Evolutionary conservation across 805 yeast genomes (phyloP).

Genomic region (Saccharomyces eubayanus): DNA sequence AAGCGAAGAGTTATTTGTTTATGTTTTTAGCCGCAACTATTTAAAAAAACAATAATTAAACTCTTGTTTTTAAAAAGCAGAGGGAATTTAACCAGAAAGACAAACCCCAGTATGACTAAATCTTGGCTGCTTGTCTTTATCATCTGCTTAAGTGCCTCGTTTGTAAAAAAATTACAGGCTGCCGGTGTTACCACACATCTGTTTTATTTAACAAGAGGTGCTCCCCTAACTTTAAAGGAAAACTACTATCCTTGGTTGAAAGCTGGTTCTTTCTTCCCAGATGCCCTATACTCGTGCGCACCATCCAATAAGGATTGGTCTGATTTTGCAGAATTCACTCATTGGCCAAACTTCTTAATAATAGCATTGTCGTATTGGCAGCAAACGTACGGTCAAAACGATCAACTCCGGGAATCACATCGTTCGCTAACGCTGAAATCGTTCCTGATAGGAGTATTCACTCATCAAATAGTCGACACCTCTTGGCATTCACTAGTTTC

Average conservation of each 20-base stretch:
- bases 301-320: constrained; percentile 36
- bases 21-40: background rate
- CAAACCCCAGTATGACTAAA: background rate
- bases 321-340: constrained; percentile 47
- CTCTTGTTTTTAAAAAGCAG: background rate
- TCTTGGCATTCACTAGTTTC: constrained; percentile 59
- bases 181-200: constrained; percentile 23
- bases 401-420: constrained; percentile 4
- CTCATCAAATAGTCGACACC: constrained; percentile 58
- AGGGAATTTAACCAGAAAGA: background rate
- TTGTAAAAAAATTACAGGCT: constrained; percentile 2
- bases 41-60: background rate
- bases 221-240: constrained; percentile 29
- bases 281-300: constrained; percentile 55
- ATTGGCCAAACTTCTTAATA: constrained; percentile 61
- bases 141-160: background rate
- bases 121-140: background rate
- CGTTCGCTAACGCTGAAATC: constrained; percentile 37
- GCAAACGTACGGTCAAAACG: constrained; percentile 19
- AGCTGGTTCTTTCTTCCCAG: constrained; percentile 64
- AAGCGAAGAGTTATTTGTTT: background rate
- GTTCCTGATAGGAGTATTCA: constrained; percentile 48
- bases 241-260: constrained; percentile 30
- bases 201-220: constrained; percentile 13
- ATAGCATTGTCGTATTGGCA: constrained; percentile 39